Base-by-base conservation (phyloP, 805 yeast species). In the Candida maris region DNA sequence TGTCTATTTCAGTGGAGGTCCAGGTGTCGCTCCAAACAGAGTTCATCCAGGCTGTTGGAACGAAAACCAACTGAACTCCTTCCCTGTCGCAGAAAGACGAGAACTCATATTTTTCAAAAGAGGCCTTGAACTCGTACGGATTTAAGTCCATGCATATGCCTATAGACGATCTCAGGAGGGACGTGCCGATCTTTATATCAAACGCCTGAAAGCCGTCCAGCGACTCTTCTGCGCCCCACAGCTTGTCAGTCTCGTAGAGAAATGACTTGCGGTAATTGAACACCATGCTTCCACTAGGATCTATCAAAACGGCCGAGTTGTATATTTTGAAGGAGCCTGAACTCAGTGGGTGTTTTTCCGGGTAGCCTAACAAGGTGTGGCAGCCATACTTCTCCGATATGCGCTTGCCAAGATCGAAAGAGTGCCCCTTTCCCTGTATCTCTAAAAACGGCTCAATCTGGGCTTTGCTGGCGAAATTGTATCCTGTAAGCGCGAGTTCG, bases 71-170 rank as follows among this genome's bases (percentile, higher is more conserved):
- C 22, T 74, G 68, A 0, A 76, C 74, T 8, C 65, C 51, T 29
- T 77, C 68, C 0, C 59, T 48, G 15, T 64, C 53, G 40, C 84
- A 77, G 35, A 68, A 67, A 19, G 60, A 56, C 0, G 89, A 71
- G 58, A 84, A 85, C 57, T 89, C 97, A 54, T 73, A 86, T 18
- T 66, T 69, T 24, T 71, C 66, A 60, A 86, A 88, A 1, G 94
- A 88, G 1, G 95, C 87, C 44, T 74, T 67, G 57, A 89, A 89
- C 54, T 84, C 70, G 57, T 85, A 83, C 0, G 96, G 96, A 56
- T 85, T 88, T 43, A 89, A 59, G 61, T 89, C 97, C 97, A 89
- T 89, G 56, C 97, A 89, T 5, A 89, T 87, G 0, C 96, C 97
- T 37, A 89, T 67, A 22, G 79, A 70, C 1, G 82, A 64, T 23